These are phyloP conservation scores for Castanea sativa DNA, from an alignment of 306 rosid species.

Conservation along the genomic window DNA sequence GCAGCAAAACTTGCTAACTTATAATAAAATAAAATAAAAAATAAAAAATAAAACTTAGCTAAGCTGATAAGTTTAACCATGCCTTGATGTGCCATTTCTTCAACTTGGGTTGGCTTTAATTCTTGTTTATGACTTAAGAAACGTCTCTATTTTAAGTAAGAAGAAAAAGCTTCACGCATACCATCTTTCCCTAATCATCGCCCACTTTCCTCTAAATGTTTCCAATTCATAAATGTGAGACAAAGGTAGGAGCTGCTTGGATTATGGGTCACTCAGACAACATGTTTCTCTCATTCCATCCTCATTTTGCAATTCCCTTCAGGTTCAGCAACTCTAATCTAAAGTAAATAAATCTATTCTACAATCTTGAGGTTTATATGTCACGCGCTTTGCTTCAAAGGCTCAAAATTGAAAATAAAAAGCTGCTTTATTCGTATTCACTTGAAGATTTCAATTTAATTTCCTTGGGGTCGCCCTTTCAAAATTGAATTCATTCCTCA, in stretches of 20 bases:
- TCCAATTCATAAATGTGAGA: constrained; percentile 2
- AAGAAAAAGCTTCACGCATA: constrained; percentile 16
- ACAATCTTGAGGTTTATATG: not conserved
- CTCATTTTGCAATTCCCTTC: not conserved
- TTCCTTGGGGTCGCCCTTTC: too few species aligned
- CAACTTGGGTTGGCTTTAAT: not conserved
- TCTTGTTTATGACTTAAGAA: not conserved
- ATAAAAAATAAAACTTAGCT: too few species aligned
- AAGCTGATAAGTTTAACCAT: not conserved
- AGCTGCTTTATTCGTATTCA: not conserved
- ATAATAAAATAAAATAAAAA: too few species aligned
- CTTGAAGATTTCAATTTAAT: not conserved
- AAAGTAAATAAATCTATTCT: not conserved
- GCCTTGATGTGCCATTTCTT: constrained; percentile 1
- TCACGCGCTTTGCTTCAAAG: not conserved
- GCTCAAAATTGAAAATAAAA: not conserved
- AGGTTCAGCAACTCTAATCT: not conserved
- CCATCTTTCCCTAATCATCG: constrained; percentile 26
- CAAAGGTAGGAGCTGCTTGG: not conserved
- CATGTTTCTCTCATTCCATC: constrained; percentile 19
- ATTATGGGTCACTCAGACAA: not conserved
- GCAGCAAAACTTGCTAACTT: not conserved
- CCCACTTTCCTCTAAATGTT: constrained; percentile 20
- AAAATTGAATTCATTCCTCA: too few species aligned
- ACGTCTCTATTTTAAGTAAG: not conserved